A percentile compares a stretch with the other conserved stretches of the same genome.
phyloP scores from a whole-genome alignment of 2,329 filamentous ascomycete species.

The Lachnellula subtilissima region DNA sequence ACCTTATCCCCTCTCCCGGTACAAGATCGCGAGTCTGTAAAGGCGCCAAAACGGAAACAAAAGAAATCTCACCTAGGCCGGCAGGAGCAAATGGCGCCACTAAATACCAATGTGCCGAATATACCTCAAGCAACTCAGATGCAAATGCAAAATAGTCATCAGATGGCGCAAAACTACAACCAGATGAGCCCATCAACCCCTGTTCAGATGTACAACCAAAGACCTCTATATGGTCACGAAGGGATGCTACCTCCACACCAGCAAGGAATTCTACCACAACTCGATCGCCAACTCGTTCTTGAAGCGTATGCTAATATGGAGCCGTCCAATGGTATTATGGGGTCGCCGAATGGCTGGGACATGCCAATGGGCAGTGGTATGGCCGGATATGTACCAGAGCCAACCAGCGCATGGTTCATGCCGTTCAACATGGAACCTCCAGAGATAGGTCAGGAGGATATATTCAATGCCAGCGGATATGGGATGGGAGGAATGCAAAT shows the following conservation, averaged over 20 bases:
- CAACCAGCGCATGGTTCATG: slow-evolving; percentile 78
- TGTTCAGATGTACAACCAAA: slow-evolving; percentile 28
- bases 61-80: slow-evolving; percentile 34
- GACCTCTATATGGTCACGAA: slow-evolving; percentile 37
- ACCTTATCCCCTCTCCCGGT: slow-evolving; percentile 62
- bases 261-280: slow-evolving; percentile 56
- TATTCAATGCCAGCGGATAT: slow-evolving; percentile 14
- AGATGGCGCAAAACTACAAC: slow-evolving; percentile 20
- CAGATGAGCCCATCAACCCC: slow-evolving; percentile 29
- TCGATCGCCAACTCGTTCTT: slow-evolving; percentile 73
- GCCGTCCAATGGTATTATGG: slow-evolving; percentile 28
- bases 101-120: slow-evolving; percentile 25
- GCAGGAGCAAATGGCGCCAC: slow-evolving; percentile 16
- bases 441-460: slow-evolving; percentile 37
- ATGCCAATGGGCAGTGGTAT: slow-evolving; percentile 24
- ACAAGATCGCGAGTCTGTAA: slow-evolving; percentile 22
- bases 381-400: slow-evolving; percentile 34
- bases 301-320: slow-evolving; percentile 61
- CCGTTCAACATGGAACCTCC: slow-evolving; percentile 87
- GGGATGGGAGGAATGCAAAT: slow-evolving; percentile 31
- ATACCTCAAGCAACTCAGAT: slow-evolving; percentile 15
- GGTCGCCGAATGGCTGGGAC: slow-evolving; percentile 25
- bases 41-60: slow-evolving; percentile 35
- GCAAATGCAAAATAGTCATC: slow-evolving; percentile 18
- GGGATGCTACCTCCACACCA: slow-evolving; percentile 48